Percentiles rank a stretch among this genome's conserved stretches.
Conservation (phyloP, 1,284 basidiomycete species). For the Schizophyllum commune region DNA sequence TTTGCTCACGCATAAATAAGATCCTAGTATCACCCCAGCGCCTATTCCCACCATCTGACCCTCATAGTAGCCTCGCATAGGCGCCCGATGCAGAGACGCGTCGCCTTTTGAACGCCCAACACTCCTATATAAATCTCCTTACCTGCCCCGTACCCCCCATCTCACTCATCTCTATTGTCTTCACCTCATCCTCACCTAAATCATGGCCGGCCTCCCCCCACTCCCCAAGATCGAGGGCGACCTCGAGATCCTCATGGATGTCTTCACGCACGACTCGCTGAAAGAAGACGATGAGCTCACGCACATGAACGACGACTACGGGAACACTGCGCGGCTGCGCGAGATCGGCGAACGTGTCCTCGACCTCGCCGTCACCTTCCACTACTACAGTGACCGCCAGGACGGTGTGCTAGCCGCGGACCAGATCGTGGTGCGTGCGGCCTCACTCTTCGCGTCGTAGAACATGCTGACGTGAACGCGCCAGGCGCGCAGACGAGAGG, state of each 20-base stretch:
- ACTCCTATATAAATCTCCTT: neutral
- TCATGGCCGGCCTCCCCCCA: conserved; percentile 13
- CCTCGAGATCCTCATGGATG: conserved; percentile 41
- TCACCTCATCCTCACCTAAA: neutral
- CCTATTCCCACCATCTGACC: neutral
- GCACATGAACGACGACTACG: conserved; percentile 29
- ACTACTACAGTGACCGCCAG: conserved; percentile 35
- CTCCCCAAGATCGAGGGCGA: conserved; percentile 44
- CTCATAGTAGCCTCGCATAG: neutral
- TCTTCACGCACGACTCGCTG: conserved; percentile 39
- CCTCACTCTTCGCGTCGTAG: neutral
- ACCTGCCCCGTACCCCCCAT: neutral
- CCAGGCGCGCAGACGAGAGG: conserved; percentile 21
- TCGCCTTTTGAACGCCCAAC: neutral
- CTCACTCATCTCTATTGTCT: neutral
- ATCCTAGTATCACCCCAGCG: neutral
- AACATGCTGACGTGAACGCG: conserved; percentile 1
- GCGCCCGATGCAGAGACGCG: neutral
- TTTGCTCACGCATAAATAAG: neutral
- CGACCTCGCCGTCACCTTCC: conserved; percentile 34
- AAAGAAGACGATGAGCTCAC: conserved; percentile 1
- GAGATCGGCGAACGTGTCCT: conserved; percentile 39
- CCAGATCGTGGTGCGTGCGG: conserved; percentile 30
- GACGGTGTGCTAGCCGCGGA: conserved; percentile 21
- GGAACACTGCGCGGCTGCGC: conserved; percentile 39